Base-by-base conservation (phyloP, 352 stramenopile species). In the Hyaloperonospora brassicae region DNA sequence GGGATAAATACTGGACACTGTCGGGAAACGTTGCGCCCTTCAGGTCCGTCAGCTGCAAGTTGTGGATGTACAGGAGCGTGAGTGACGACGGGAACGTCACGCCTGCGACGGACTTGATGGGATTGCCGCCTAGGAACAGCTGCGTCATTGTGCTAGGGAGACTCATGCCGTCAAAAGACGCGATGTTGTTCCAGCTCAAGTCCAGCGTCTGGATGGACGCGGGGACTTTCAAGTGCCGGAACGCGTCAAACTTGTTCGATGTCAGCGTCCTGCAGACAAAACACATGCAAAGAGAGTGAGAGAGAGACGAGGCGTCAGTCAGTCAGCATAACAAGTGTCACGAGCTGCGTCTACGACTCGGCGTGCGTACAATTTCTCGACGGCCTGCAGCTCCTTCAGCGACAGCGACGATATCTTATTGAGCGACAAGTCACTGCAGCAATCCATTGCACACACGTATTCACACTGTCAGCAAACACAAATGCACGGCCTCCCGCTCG, bases 31-130 rank as follows among this genome's bases (percentile, higher is more conserved):
- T 68, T 2, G 66, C 68, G 50, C 66, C 71, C 0, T 74, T 44
- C 30, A 89, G 39, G 24, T 70, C 70, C 17, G 58, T 40, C 23
- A 89, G 55, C 35, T 66, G 41, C 31, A 87, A 57, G 57, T 89
- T 73, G 68, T 88, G 77, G 14, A 84, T 70, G 57, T 87, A 90
- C 17, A 90, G 68, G 25, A 84, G 57, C 47, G 70, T 80, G 21
- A 87, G 64, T 5, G 62, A 60, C 44, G 68, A 72, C 30, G 69
- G 64, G 36, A 84, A 84, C 9, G 66, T 58, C 10, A 76, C 51
- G 13, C 55, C 67, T 5, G 58, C 44, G n/a, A 90, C 65, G n/a
- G 75, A 84, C 54, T 59, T 70, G 62, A 90, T 79, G 17, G 61
- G 62, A 53, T 90, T 90, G 14, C 79, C 79, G 27, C 79, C 79